Evolutionary conservation across 805 yeast genomes (phyloP).

Genomic region (Geotrichum ghanense): DNA sequence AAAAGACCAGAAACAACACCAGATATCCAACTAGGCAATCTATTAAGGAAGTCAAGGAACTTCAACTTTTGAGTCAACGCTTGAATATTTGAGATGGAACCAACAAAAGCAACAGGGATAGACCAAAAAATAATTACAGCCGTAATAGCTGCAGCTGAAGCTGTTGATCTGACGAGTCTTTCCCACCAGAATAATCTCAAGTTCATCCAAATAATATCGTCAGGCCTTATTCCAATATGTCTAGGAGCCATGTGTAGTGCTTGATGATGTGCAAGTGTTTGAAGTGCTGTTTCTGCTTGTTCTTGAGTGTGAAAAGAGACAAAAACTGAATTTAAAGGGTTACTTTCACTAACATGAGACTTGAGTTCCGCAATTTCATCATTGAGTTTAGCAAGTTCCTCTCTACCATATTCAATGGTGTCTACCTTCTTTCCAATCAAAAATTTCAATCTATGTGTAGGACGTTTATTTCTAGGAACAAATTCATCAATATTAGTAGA

Average conservation of each 20-base stretch:
- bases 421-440: constrained; percentile 76
- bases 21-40: constrained; percentile 55
- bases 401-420: constrained; percentile 63
- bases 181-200: constrained; percentile 44
- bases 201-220: constrained; percentile 78
- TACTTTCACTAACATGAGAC: constrained; percentile 34
- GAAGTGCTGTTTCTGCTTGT: constrained; percentile 82
- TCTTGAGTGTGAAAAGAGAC: constrained; percentile 73
- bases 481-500: constrained; percentile 28
- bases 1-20: constrained; percentile 84
- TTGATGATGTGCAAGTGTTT: constrained; percentile 44
- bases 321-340: constrained; percentile 66
- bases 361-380: constrained; percentile 52
- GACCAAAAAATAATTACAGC: constrained; percentile 84
- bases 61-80: constrained; percentile 58
- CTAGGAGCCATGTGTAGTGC: constrained; percentile 35
- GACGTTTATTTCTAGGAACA: constrained; percentile 64
- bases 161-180: constrained; percentile 44
- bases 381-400: constrained; percentile 58
- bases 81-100: constrained; percentile 80
- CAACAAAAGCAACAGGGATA: constrained; percentile 93
- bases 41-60: constrained; percentile 64
- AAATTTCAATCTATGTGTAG: constrained; percentile 64
- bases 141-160: constrained; percentile 50
- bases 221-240: constrained; percentile 60